Base-by-base conservation (phyloP, 1,284 basidiomycete genomes). In the Wolfiporia cocos region DNA sequence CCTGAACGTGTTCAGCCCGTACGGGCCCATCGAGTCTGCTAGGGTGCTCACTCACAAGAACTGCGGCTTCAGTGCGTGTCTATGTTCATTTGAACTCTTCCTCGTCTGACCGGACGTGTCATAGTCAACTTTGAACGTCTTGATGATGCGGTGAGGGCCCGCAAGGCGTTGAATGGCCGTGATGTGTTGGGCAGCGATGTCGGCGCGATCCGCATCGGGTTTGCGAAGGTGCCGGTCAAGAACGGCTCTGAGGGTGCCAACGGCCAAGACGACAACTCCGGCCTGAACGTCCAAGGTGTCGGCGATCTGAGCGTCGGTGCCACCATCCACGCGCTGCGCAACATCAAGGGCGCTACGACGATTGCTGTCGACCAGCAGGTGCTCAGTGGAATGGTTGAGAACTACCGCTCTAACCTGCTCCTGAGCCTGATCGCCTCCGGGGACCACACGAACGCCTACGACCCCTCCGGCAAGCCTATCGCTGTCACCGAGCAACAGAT, bases 31-130 rank as follows among this genome's bases (percentile, higher is more conserved):
- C 50, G 96, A 99, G 67, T 95, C 91, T 38, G 94, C 93, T 10
- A 74, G 95, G 40, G 92, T 98, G 6, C 69, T 99, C 54, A 92
- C 92, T 2, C 92, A 96, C 71, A 99, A 99, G 69, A 94, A 94
- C 60, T 97, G 90, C 61, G 93, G 91, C 34, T 93, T 92, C 68
- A 89, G 85, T 89, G 48, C 59, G 86, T 78, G 19, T 19, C 26
- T 34, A 34, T 33, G 24, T 17, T 20, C 55, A 4, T 49, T 46
- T 41, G 18, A 43, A 34, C 36, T 23, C 49, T 42, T 15, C 22
- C 23, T 50, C 40, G 46, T 23, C 22, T 40, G 17, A 37, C 30
- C 34, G 15, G 29, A 10, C 21, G 28, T 44, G 49, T 5, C 37
- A 0, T 63, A 82, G 87, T 98, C 70, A 99, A 99, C 64, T 99